phyloP scores from a whole-genome alignment of 805 yeast species.

The Candida boleticola region DNA sequence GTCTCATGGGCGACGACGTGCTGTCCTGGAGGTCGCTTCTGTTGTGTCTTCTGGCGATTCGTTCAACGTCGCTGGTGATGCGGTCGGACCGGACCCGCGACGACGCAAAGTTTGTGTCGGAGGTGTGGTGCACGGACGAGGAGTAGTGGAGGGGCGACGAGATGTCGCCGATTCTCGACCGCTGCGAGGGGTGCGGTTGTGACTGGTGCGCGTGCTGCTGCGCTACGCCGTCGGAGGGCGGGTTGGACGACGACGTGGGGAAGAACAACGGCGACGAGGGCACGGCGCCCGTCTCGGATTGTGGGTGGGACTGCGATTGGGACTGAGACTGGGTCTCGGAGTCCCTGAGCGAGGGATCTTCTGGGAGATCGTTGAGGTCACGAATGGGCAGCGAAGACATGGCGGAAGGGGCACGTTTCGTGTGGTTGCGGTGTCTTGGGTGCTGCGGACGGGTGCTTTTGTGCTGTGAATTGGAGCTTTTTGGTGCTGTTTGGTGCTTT shows the following conservation, averaged over 20 bases:
- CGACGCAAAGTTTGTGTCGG: slow-evolving; percentile 22
- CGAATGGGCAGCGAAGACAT: slow-evolving; percentile 41
- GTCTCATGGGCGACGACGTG: slow-evolving; percentile 64
- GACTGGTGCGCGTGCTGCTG: slow-evolving; percentile 12
- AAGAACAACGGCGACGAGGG: slow-evolving; percentile 60
- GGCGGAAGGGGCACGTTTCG: no score
- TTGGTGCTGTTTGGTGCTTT: no score
- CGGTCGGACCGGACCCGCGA: slow-evolving; percentile 43
- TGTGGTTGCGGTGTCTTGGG: no score
- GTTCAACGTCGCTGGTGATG: slow-evolving; percentile 41
- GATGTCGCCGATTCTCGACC: slow-evolving; percentile 28
- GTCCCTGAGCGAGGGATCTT: slow-evolving; percentile 23
- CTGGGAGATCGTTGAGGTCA: slow-evolving; percentile 27
- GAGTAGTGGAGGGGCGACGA: slow-evolving; percentile 54
- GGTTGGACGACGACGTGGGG: slow-evolving; percentile 46
- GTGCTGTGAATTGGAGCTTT: no score
- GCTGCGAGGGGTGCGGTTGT: slow-evolving; percentile 8
- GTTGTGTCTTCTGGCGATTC: slow-evolving; percentile 48
- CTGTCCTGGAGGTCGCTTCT: slow-evolving; percentile 80
- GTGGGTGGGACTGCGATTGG: slow-evolving; percentile 29
- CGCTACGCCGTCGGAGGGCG: slow-evolving; percentile 28
- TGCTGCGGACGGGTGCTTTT: no score
- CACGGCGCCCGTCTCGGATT: slow-evolving; percentile 23
- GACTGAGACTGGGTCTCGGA: slow-evolving; percentile 18
- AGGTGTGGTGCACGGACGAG: slow-evolving; percentile 38